Conservation (phyloP, 768 basidiomycete genomes). For the Rhodotorula kratochvilovae region DNA sequence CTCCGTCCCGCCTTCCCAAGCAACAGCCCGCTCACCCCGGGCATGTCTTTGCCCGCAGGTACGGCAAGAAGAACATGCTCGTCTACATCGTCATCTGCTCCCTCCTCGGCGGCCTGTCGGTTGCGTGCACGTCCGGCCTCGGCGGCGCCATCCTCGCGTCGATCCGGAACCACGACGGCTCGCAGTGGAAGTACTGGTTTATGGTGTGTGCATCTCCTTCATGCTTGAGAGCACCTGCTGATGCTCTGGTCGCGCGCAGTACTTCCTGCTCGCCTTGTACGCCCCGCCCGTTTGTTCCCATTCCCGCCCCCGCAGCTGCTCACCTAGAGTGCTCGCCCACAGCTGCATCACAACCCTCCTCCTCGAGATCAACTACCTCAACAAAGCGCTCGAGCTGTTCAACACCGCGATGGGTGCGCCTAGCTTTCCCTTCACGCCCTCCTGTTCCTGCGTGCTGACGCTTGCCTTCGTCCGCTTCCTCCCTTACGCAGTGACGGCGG, state of each 20-base stretch:
- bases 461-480: no score
- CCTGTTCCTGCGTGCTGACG: no score
- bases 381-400: slow-evolving; percentile 90
- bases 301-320: no score
- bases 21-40: no score
- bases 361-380: slow-evolving; percentile 89
- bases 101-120: slow-evolving; percentile 92
- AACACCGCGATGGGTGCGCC: slow-evolving; percentile 56
- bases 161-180: slow-evolving; percentile 50
- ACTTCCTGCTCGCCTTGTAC: slow-evolving; percentile 42
- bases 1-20: slow-evolving; percentile 10
- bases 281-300: neutral
- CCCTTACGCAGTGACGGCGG: slow-evolving; percentile 21
- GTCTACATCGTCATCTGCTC: slow-evolving; percentile 75
- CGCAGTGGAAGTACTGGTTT: slow-evolving; percentile 84
- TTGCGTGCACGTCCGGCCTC: slow-evolving; percentile 89
- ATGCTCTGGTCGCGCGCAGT: neutral
- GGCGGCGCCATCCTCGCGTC: slow-evolving; percentile 80
- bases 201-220: neutral
- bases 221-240: neutral
- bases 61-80: slow-evolving; percentile 87
- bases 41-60: slow-evolving; percentile 50
- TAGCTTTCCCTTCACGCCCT: neutral
- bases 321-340: no score
- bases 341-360: slow-evolving; percentile 70